A percentile compares a stretch with the other conserved stretches of the same genome.
phyloP scores from a whole-genome alignment of 768 basidiomycete genomes.

The Cyclocybe cylindracea region DNA sequence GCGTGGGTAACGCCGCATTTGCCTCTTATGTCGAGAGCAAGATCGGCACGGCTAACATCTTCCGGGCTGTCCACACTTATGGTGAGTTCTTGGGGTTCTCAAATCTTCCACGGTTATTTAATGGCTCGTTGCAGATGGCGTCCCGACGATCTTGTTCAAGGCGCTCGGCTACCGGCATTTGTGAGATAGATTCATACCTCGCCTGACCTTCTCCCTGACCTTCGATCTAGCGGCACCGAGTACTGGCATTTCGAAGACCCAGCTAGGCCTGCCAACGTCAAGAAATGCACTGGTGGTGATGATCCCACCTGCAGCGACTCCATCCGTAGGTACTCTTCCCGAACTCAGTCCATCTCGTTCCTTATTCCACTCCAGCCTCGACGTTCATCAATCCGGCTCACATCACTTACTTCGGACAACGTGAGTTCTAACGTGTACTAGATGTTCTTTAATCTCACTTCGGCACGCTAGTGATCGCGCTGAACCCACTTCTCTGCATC shows the following conservation, averaged over 20 bases:
- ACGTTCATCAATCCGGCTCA: too few relatives aligned
- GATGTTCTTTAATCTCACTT: too few relatives aligned
- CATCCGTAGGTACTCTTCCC: constrained; percentile 34
- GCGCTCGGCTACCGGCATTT: constrained; percentile 49
- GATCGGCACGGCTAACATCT: constrained; percentile 39
- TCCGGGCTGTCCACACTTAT: constrained; percentile 43
- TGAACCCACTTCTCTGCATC: too few relatives aligned
- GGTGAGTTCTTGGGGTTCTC: constrained; percentile 26
- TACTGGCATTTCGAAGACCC: constrained; percentile 54
- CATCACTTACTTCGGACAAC: too few relatives aligned
- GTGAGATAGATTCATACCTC: constrained; percentile 24
- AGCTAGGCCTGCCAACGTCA: constrained; percentile 33
- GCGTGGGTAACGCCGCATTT: constrained; percentile 43
- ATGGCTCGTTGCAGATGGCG: constrained; percentile 36
- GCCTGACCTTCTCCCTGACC: background rate
- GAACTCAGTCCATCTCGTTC: too few relatives aligned
- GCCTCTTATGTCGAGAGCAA: constrained; percentile 38
- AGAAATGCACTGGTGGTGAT: constrained; percentile 43
- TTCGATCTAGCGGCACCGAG: constrained; percentile 18
- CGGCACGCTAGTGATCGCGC: too few relatives aligned
- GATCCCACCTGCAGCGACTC: constrained; percentile 49
- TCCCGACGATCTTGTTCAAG: constrained; percentile 50
- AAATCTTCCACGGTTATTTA: background rate
- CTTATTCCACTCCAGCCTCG: too few relatives aligned
- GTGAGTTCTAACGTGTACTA: too few relatives aligned